phyloP scores from a whole-genome alignment of 768 basidiomycete species.

The Tephrocybe rancida region DNA sequence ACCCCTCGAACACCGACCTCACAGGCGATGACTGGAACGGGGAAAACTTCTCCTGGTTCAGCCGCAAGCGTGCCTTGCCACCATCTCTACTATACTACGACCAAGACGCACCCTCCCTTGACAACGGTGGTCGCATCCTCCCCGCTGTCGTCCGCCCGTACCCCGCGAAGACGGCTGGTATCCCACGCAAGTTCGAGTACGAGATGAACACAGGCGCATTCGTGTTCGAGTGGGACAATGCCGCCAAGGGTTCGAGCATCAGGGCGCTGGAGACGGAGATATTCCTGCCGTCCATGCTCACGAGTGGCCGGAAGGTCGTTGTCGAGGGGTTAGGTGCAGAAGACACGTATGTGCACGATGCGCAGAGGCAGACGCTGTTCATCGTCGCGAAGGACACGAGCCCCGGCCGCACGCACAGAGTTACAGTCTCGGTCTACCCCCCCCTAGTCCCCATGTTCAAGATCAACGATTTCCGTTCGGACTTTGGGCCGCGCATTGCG shows the following conservation, averaged over 20 bases:
- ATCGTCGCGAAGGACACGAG: constrained; percentile 48
- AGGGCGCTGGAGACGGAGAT: constrained; percentile 78
- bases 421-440: constrained; percentile 60
- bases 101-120: constrained; percentile 69
- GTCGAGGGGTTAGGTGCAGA: constrained; percentile 55
- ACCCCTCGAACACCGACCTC: constrained; percentile 80
- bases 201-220: constrained; percentile 76
- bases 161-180: constrained; percentile 86
- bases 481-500: constrained; percentile 37
- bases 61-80: constrained; percentile 57
- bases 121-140: constrained; percentile 82
- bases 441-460: constrained; percentile 50
- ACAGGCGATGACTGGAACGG: constrained; percentile 92
- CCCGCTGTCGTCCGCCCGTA: constrained; percentile 86
- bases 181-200: constrained; percentile 74
- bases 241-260: constrained; percentile 8
- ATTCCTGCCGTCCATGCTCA: constrained; percentile 69
- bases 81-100: constrained; percentile 55
- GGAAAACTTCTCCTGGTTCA: constrained; percentile 98
- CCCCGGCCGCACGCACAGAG: constrained; percentile 48
- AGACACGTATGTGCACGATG: constrained; percentile 63
- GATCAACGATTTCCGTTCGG: constrained; percentile 69
- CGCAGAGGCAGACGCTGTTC: constrained; percentile 72
- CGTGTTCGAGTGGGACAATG: constrained; percentile 63
- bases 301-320: constrained; percentile 59